These are phyloP conservation scores for Citrus glauca DNA, from an alignment of 345 rosid genomes.

Conservation along the genomic window DNA sequence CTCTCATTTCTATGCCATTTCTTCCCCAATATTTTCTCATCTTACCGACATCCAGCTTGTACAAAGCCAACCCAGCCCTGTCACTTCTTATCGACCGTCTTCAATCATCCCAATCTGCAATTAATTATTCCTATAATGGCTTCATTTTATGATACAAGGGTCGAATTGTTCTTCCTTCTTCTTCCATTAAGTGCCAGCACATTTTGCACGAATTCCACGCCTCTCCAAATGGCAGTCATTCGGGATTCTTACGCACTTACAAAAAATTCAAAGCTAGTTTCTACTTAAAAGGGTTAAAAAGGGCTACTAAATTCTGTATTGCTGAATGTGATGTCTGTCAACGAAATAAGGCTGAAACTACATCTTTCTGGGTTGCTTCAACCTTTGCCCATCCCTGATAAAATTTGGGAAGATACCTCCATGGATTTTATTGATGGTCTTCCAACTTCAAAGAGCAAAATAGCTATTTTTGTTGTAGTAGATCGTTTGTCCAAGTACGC, in stretches of 20 bases:
- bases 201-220: background rate
- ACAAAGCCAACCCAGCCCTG: too few species aligned
- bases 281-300: background rate
- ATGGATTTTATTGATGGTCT: background rate
- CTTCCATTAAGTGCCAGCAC: background rate
- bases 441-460: background rate
- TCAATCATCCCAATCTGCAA: too few species aligned
- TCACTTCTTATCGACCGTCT: too few species aligned
- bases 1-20: background rate
- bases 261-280: background rate
- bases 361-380: too few species aligned
- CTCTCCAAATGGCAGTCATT: background rate
- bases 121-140: background rate
- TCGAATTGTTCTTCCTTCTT: background rate
- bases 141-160: background rate
- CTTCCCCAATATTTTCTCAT: too few species aligned
- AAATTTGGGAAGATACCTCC: too few species aligned
- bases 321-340: too few species aligned
- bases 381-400: too few species aligned
- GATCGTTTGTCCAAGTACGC: background rate
- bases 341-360: too few species aligned
- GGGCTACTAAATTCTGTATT: background rate
- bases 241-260: background rate
- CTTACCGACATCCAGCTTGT: too few species aligned
- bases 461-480: background rate